Conservation (phyloP, 805 yeast species). For the Teunomyces gatunensis region DNA sequence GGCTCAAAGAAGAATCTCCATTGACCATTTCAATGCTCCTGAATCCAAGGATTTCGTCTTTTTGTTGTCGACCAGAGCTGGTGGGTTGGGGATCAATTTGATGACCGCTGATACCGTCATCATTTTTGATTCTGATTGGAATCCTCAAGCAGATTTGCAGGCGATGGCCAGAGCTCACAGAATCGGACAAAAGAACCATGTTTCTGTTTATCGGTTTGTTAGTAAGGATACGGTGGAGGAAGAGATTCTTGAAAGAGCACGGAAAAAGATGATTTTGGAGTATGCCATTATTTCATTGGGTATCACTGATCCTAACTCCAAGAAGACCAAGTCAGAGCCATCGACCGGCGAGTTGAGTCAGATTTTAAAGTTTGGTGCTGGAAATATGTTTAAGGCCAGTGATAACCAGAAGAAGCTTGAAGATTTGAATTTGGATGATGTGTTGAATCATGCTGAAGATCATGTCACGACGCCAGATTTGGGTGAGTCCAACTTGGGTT, state of each 20-base stretch:
- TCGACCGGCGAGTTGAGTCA: slow-evolving; percentile 82
- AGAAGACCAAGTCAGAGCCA: slow-evolving; percentile 67
- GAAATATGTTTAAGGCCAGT: slow-evolving; percentile 93
- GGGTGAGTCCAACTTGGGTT: slow-evolving; percentile 97
- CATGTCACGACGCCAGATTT: slow-evolving; percentile 94
- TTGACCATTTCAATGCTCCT: slow-evolving; percentile 94
- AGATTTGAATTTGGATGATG: slow-evolving; percentile 92
- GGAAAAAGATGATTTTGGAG: slow-evolving; percentile 97
- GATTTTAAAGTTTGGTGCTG: slow-evolving; percentile 96
- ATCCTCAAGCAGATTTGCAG: slow-evolving; percentile 98
- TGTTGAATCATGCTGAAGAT: slow-evolving; percentile 94
- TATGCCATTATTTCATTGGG: slow-evolving; percentile 97
- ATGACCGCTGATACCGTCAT: slow-evolving; percentile 99
- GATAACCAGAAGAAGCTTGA: slow-evolving; percentile 96
- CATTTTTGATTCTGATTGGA: slow-evolving; percentile 98
- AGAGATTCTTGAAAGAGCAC: slow-evolving; percentile 92
- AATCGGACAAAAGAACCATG: slow-evolving; percentile 98
- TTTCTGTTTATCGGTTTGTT: slow-evolving; percentile 95
- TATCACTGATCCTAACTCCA: slow-evolving; percentile 71
- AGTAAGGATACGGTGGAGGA: slow-evolving; percentile 98
- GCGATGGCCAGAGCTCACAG: slow-evolving; percentile 99
- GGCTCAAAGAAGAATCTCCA: slow-evolving; percentile 86
- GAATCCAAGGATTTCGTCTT: slow-evolving; percentile 91
- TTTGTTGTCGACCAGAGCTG: slow-evolving; percentile 91
- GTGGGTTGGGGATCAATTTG: slow-evolving; percentile 96